Base-by-base conservation (phyloP, 805 yeast genomes). In the Pichia phayaonensis region DNA sequence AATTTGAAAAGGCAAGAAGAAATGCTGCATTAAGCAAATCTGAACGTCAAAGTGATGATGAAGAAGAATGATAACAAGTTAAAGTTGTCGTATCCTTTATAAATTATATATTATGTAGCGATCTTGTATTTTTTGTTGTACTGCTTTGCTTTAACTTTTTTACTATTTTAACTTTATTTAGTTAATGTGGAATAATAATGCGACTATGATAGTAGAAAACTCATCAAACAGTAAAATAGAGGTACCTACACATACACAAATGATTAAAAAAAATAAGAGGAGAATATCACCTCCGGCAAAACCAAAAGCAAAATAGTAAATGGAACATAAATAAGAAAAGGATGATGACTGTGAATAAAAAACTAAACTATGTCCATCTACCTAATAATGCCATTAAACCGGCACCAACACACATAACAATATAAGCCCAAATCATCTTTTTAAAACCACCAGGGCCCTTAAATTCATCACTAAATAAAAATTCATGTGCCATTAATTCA, bases 401-500 rank as follows among this genome's bases (percentile, higher is more conserved):
- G n/a, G 86, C 83, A 56, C 90, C 90, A 46, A 69, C 59, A 58
- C 80, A 75, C 77, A 78, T 79, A 40, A 74, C 69, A 47, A 73
- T 56, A 59, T 72, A 81, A 10, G 83, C 87, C 40, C 58, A 52
- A 15, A 79, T 48, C 77, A 77, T 77, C 51, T 68, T 77, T 53
- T 69, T 71, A 45, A 78, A 69, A 1, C 83, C 80, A 38, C 65
- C 68, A n/a, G 68, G 63, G n/a, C 86, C 83, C 59, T 80, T 80
- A 63, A 85, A 81, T 57, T 79, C 84, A 48, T 74, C 77, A 20
- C 84, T 73, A 62, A 73, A 77, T 51, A 83, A 68, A 59, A 84
- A 81, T 57, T 87, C 95, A 58, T 81, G 83, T 3, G 92, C 94
- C 83, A 86, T 77, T 51, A 86, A 69, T 64, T 86, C 95, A 13